Evolutionary conservation across 352 stramenopile genomes (phyloP).

Genomic region (Phytophthora ramorum): DNA sequence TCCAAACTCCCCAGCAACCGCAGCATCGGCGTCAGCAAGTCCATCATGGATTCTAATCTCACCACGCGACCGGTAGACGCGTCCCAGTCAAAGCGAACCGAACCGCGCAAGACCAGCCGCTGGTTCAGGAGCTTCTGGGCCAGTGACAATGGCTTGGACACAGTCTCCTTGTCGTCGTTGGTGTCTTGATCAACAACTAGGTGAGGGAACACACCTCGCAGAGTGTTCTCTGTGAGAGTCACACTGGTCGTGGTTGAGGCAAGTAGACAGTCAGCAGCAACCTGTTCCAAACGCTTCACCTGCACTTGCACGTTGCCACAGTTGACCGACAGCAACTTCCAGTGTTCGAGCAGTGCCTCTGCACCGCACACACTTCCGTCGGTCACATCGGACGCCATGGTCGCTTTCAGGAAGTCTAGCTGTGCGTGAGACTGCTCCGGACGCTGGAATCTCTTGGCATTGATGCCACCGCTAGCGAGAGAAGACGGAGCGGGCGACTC

Average conservation of each 20-base stretch:
- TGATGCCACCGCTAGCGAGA: not conserved
- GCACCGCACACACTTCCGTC: constrained; percentile 16
- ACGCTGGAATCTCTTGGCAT: not conserved
- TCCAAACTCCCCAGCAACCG: constrained; percentile 15
- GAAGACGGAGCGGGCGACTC: not conserved
- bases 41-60: constrained; percentile 8
- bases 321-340: constrained; percentile 18
- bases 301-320: constrained; percentile 12
- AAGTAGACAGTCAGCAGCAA: not conserved
- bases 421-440: constrained; percentile 12
- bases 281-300: constrained; percentile 11
- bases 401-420: constrained; percentile 19
- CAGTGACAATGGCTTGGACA: not conserved
- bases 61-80: not conserved
- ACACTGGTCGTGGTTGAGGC: constrained; percentile 8
- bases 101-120: constrained; percentile 10
- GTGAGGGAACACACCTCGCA: constrained; percentile 21
- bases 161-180: not conserved
- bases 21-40: constrained; percentile 15
- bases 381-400: constrained; percentile 18
- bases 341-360: constrained; percentile 14
- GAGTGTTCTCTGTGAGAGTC: constrained; percentile 15
- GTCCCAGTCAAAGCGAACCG: constrained; percentile 26
- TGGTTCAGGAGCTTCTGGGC: constrained; percentile 10
- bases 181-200: not conserved